phyloP scores from a whole-genome alignment of 495 filamentous ascomycete genomes.

The Bathelium albidoporum region DNA sequence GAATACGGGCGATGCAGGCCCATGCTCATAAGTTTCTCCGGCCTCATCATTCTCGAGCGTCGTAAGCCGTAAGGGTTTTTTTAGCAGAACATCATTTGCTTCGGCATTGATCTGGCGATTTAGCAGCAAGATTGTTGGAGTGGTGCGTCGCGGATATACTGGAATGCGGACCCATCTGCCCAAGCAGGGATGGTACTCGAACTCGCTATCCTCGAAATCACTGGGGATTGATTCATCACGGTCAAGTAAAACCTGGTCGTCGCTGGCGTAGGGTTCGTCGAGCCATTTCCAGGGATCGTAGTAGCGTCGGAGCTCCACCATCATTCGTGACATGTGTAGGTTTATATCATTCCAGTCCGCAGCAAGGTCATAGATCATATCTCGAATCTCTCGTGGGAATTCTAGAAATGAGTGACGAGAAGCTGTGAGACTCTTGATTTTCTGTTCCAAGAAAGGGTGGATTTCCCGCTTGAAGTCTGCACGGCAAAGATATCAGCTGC shows the following conservation, averaged over 20 bases:
- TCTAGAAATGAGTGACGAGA: not conserved
- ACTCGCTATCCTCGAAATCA: not conserved
- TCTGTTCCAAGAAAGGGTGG: not conserved
- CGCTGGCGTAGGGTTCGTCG: not conserved
- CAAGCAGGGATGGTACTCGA: not conserved
- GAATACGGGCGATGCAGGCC: not conserved
- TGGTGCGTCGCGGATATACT: conserved; percentile 17
- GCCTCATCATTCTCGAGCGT: not conserved
- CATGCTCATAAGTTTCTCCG: not conserved
- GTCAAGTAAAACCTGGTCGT: not conserved
- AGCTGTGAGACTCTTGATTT: not conserved
- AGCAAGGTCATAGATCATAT: not conserved
- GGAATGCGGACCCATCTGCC: not conserved
- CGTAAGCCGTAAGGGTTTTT: not conserved
- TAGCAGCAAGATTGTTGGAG: conserved; percentile 18
- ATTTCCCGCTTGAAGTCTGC: not conserved
- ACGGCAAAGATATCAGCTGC: not conserved
- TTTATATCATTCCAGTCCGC: not conserved
- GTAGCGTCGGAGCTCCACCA: not conserved
- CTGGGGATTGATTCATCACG: not conserved
- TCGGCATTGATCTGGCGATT: conserved; percentile 17
- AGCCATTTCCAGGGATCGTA: not conserved
- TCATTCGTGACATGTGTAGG: not conserved
- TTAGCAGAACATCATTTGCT: conserved; percentile 5
- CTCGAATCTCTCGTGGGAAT: not conserved